Percentiles rank a stretch among this genome's conserved stretches.
phyloP scores from a whole-genome alignment of 148 eudicot species.

The Camellia granthamiana region DNA sequence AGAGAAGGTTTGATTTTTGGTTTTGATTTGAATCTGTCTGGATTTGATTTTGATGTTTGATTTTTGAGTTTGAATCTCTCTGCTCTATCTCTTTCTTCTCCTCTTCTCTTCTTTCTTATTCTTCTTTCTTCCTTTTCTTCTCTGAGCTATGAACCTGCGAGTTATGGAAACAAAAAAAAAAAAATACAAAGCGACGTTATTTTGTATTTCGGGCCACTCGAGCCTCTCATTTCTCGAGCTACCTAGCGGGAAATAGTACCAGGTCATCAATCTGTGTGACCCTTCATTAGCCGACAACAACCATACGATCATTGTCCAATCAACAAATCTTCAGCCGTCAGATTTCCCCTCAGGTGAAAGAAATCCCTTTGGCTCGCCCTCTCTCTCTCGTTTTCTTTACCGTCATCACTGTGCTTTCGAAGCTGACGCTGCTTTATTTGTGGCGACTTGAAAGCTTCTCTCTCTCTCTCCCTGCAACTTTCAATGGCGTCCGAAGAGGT shows the following conservation, averaged over 20 bases:
- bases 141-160: too few relatives aligned
- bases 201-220: too few relatives aligned
- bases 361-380: not conserved
- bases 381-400: not conserved
- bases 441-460: not conserved
- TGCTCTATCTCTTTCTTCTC: too few relatives aligned
- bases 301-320: conserved; percentile 17
- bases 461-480: conserved; percentile 19
- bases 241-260: not conserved
- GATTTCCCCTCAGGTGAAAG: not conserved
- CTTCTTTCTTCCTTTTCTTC: too few relatives aligned
- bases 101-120: too few relatives aligned
- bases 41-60: too few relatives aligned
- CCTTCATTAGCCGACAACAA: not conserved
- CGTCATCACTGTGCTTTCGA: not conserved
- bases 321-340: conserved; percentile 8
- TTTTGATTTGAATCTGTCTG: too few relatives aligned
- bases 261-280: conserved; percentile 29
- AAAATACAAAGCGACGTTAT: too few relatives aligned
- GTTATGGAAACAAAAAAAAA: too few relatives aligned
- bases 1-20: too few relatives aligned
- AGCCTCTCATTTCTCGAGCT: too few relatives aligned
- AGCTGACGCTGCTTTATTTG: conserved; percentile 14
- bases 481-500: conserved; percentile 44
- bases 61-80: too few relatives aligned